Percentiles rank a stretch among this genome's conserved stretches.
These are phyloP conservation scores for Grosmannia huntii DNA, from an alignment of 2,329 filamentous ascomycete genomes.

Conservation along the genomic window DNA sequence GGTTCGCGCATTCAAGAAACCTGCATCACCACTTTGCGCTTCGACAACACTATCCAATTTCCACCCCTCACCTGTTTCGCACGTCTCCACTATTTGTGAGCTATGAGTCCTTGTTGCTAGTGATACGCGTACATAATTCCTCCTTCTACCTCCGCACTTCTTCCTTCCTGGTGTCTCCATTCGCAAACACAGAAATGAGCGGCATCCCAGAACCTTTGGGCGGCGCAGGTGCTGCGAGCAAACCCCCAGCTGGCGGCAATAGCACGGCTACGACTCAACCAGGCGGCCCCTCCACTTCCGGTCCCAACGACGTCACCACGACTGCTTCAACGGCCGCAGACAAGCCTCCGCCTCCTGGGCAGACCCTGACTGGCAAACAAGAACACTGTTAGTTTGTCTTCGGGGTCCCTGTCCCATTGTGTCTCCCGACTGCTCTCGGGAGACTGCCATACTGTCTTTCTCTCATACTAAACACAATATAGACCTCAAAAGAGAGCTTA, in stretches of 20 bases:
- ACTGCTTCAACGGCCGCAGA: not conserved
- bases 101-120: not conserved
- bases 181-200: not conserved
- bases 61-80: not conserved
- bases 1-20: not conserved
- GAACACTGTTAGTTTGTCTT: conserved; percentile 65
- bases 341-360: conserved; percentile 25
- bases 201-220: not conserved
- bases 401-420: no score
- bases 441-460: not conserved
- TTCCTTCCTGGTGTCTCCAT: not conserved
- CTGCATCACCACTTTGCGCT: not conserved
- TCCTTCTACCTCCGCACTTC: not conserved
- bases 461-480: conserved; percentile 1
- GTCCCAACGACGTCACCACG: not conserved
- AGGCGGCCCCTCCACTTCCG: not conserved
- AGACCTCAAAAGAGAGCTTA: conserved; percentile 94
- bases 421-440: not conserved
- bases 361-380: conserved; percentile 78
- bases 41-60: not conserved
- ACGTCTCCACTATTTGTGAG: not conserved
- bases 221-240: not conserved
- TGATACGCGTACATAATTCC: not conserved
- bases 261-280: not conserved
- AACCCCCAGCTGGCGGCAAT: not conserved